Percentiles rank a stretch among this genome's conserved stretches.
These are phyloP conservation scores for Durusdinium trenchii DNA, from an alignment of 73 alveolate genomes.

Conservation along the genomic window DNA sequence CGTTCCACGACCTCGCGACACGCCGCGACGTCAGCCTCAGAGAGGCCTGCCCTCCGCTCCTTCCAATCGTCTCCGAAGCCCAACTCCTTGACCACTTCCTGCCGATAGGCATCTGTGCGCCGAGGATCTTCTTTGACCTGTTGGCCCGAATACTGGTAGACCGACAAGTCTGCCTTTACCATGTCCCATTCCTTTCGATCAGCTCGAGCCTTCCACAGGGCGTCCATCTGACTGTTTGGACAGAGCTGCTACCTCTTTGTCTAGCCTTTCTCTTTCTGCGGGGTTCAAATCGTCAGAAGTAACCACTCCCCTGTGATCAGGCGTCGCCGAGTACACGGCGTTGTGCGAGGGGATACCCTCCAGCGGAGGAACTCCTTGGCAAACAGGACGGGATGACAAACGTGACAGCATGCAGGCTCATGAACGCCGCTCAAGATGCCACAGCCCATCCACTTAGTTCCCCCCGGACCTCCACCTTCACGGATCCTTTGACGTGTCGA, in stretches of 20 bases:
- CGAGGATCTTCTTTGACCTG: not conserved
- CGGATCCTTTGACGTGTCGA: not conserved
- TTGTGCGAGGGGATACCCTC: too few species aligned
- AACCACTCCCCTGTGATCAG: too few species aligned
- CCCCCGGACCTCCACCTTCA: not conserved
- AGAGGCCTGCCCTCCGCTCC: not conserved
- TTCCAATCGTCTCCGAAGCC: not conserved
- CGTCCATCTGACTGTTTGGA: not conserved
- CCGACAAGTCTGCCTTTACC: not conserved
- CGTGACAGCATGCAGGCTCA: too few species aligned
- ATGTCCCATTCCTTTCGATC: not conserved
- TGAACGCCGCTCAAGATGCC: too few species aligned
- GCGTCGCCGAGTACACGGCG: too few species aligned
- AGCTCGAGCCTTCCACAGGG: not conserved
- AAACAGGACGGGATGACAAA: too few species aligned
- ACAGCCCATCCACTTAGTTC: too few species aligned
- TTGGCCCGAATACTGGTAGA: not conserved
- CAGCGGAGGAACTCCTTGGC: too few species aligned
- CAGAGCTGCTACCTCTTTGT: not conserved
- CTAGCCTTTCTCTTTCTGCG: not conserved
- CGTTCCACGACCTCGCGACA: not conserved
- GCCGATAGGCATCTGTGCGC: not conserved
- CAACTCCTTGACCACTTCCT: not conserved
- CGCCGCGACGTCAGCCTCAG: slow-evolving; percentile 13
- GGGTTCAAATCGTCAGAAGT: not conserved